Conservation (phyloP, 495 filamentous ascomycete species). For the Hyaloscypha finlandica region DNA sequence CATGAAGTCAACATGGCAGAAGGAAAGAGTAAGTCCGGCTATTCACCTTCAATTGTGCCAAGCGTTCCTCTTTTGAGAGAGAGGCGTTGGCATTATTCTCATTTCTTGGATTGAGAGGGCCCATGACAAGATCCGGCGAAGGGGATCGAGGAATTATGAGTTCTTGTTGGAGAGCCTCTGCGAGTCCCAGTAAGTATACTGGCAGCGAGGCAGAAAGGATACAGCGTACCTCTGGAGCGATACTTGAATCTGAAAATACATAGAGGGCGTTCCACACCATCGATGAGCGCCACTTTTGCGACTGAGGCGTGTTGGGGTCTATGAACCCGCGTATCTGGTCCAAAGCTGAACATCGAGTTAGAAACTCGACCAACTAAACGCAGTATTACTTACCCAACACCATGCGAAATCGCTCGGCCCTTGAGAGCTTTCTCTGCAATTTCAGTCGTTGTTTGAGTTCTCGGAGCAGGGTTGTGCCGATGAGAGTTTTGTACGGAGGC, state of each 20-base stretch:
- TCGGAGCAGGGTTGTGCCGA: no score
- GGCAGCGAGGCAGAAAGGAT: not conserved
- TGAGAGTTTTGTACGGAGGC: no score
- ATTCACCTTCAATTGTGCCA: constrained; percentile 19
- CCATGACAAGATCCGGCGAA: constrained; percentile 7
- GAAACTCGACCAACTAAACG: not conserved
- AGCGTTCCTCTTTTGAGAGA: constrained; percentile 8
- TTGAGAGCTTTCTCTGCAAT: constrained; percentile 41
- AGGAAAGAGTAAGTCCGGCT: not conserved
- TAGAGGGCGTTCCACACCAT: constrained; percentile 30
- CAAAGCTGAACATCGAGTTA: not conserved
- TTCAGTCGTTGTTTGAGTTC: constrained; percentile 14
- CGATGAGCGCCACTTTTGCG: constrained; percentile 3
- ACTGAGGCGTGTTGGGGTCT: not conserved
- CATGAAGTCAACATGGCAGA: not conserved
- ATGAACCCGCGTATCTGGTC: not conserved
- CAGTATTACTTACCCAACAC: constrained; percentile 28
- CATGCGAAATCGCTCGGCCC: constrained; percentile 39
- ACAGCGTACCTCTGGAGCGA: constrained; percentile 34
- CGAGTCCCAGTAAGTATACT: not conserved
- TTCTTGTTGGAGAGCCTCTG: constrained; percentile 36
- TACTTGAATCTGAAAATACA: constrained; percentile 37
- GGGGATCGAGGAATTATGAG: constrained; percentile 38
- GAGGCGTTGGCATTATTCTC: not conserved
- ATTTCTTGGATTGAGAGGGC: not conserved